Base-by-base conservation (phyloP, 1,284 basidiomycete genomes). In the Gymnopus androsaceus region DNA sequence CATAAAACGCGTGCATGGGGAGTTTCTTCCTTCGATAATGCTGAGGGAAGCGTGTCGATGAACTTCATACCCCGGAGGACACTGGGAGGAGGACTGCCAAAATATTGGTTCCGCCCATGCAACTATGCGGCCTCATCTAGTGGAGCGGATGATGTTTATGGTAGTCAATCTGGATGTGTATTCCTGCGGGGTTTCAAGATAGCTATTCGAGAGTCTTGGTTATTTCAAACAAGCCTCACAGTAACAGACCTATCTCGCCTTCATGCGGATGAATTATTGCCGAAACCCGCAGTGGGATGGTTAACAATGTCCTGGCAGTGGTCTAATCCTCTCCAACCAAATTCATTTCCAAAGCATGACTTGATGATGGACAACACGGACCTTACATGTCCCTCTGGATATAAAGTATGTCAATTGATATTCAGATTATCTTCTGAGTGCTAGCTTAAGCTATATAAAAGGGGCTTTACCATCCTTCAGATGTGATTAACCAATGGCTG, bases 101-200 rank as follows among this genome's bases (percentile, higher is more conserved):
- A 27, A 34, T 36, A 50, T 23, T 37, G 34, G 21, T 50, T 34
- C 12, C 14, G 48, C 27, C 27, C 48, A 37, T 27, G 25, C 34
- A 38, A 37, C 23, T 42, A 21, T 42, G 41, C 41, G 6, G 14
- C 14, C 14, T 42, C 41, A 14, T 34, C 48, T 1, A 36, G 48
- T 14, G 21, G 27, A 14, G 33, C 33, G n/a, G 33, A 36, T 25
- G 12, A 34, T 23, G n/a, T 5, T 9, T 37, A 23, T 25, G 17
- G 33, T 15, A 9, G 25, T 23, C 48, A 50, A 38, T 36, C 48
- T 2, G 51, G 41, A 44, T 53, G 51, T 25, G 41, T 42, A 9
- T 53, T 53, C 36, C 21, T 53, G 12, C 51, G 51, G 4, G 51
- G 51, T 15, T 45, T 44, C 14, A 41, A 42, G 21, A 42, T 53